A percentile compares a stretch with the other conserved stretches of the same genome.
phyloP scores from a whole-genome alignment of 495 filamentous ascomycete genomes.

The Xylaria bambusicola region DNA sequence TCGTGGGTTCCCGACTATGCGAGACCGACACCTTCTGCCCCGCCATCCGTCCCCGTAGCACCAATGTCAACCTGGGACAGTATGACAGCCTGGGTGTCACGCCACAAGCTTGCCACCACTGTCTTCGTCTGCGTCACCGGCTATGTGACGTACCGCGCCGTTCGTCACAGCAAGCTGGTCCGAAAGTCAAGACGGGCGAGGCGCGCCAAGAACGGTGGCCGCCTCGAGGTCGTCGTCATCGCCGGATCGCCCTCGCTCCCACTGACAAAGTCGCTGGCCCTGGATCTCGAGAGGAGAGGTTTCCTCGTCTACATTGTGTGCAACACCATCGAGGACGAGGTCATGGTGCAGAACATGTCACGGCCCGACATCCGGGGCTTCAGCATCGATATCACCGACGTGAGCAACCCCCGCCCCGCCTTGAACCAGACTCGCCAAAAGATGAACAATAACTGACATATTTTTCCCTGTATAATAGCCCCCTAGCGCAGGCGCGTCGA shows the following conservation, averaged over 20 bases:
- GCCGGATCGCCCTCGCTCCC: constrained; percentile 81
- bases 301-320: constrained; percentile 93
- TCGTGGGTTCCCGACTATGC: constrained; percentile 70
- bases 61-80: constrained; percentile 40
- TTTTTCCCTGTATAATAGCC: constrained; percentile 29
- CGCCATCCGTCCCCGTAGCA: constrained; percentile 41
- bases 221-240: constrained; percentile 87
- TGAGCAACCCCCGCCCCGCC: constrained; percentile 45
- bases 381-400: constrained; percentile 79
- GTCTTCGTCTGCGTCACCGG: constrained; percentile 68
- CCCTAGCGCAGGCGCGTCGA: constrained; percentile 53
- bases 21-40: constrained; percentile 58
- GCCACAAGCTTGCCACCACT: constrained; percentile 69
- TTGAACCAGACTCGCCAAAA: too few relatives aligned
- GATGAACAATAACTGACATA: too few relatives aligned
- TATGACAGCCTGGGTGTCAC: constrained; percentile 61
- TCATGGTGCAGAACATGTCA: constrained; percentile 70
- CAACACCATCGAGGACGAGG: constrained; percentile 77
- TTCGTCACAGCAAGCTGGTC: constrained; percentile 59
- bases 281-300: constrained; percentile 86
- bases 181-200: constrained; percentile 72
- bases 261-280: constrained; percentile 73
- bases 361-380: constrained; percentile 79
- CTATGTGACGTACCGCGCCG: constrained; percentile 65
- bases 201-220: constrained; percentile 77